These are phyloP conservation scores for Durio zibethinus DNA, from an alignment of 345 rosid genomes.

Conservation along the genomic window DNA sequence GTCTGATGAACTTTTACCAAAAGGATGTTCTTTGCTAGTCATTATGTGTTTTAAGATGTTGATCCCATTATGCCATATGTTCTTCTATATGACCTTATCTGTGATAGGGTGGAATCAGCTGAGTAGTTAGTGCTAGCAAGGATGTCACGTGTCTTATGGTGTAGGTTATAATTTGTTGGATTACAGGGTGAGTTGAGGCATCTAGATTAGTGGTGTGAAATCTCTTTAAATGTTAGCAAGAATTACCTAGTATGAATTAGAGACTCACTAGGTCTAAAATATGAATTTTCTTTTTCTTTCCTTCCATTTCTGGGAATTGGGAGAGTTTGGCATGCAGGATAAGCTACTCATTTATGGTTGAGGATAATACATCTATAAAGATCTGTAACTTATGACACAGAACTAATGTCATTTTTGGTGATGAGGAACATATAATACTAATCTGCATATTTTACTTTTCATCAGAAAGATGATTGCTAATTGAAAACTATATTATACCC, in stretches of 20 bases:
- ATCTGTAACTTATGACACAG: background rate
- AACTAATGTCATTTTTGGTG: background rate
- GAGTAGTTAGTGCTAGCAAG: background rate
- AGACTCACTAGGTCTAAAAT: background rate
- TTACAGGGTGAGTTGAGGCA: background rate
- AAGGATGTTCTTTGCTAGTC: background rate
- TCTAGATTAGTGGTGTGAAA: background rate
- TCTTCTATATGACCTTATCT: background rate
- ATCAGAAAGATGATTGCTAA: background rate
- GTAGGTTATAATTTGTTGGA: background rate
- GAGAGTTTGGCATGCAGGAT: background rate
- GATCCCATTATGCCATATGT: background rate
- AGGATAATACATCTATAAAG: background rate
- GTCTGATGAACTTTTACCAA: slow-evolving; percentile 5
- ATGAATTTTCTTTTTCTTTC: background rate
- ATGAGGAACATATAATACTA: background rate
- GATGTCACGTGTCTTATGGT: background rate
- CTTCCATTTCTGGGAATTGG: background rate
- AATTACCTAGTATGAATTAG: background rate
- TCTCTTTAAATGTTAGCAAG: background rate
- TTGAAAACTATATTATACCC: background rate
- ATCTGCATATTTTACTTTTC: background rate
- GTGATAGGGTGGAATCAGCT: background rate
- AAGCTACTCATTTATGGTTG: background rate
- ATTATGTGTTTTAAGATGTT: background rate